Conservation (phyloP, 2,329 filamentous ascomycete species). For the Sporothrix globosa region DNA sequence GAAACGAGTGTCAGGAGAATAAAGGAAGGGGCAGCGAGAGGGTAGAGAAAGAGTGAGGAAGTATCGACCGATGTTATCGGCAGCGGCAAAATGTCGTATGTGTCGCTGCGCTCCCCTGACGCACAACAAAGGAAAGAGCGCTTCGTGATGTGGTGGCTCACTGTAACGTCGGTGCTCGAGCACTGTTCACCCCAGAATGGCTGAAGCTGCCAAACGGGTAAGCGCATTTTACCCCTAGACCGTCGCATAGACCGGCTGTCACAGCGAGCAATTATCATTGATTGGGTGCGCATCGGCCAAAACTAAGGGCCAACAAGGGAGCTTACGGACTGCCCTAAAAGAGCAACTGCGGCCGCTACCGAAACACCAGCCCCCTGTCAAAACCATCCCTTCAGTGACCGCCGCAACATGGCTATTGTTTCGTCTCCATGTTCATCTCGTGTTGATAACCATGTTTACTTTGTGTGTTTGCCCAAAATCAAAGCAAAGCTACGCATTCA, state of each 20-base stretch:
- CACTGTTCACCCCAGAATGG: neutral
- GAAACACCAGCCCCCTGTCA: slow-evolving; percentile 8
- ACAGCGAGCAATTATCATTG: neutral
- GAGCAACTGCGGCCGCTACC: slow-evolving; percentile 3
- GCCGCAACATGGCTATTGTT: neutral
- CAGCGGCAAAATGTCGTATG: slow-evolving; percentile 7
- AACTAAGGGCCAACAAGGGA: neutral
- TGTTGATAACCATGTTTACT: neutral
- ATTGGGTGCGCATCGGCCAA: neutral
- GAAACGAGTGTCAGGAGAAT: neutral
- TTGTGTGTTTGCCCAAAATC: neutral
- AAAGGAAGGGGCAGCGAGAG: neutral
- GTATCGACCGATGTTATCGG: neutral
- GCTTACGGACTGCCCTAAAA: neutral
- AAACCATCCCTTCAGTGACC: neutral
- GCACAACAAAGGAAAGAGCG: neutral
- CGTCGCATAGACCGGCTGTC: neutral
- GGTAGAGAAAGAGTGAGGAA: neutral
- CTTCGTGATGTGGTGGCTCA: neutral
- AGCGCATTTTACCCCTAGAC: neutral
- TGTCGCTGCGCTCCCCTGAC: neutral
- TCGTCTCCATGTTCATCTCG: slow-evolving; percentile 6
- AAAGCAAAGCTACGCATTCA: neutral
- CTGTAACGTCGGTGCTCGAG: neutral
- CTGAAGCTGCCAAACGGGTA: neutral